Conservation (phyloP, 129 eudicot genomes). For the Artemisia annua region DNA sequence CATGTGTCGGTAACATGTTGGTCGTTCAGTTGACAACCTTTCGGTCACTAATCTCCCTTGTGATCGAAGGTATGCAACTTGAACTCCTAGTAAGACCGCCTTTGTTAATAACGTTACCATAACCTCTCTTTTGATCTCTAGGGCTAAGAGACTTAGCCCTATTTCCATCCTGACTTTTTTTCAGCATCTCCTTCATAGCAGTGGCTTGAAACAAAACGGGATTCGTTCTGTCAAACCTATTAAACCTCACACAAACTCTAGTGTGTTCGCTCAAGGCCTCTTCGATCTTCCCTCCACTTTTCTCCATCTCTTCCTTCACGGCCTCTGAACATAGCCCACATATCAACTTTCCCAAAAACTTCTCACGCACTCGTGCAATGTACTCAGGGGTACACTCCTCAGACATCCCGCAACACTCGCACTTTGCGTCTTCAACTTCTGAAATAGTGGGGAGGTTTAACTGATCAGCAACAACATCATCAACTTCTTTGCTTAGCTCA, state of each 20-base stretch:
- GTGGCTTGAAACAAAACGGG: constrained; percentile 86
- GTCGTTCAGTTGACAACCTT: constrained; percentile 24
- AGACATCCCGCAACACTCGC: constrained; percentile 93
- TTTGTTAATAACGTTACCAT: constrained; percentile 20
- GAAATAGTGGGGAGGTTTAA: constrained; percentile 55
- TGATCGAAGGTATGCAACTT: constrained; percentile 76
- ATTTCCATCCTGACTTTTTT: constrained; percentile 40
- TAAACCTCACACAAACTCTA: constrained; percentile 67
- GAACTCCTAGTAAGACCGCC: constrained; percentile 78
- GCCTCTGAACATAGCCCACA: constrained; percentile 93
- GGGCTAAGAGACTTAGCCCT: constrained; percentile 65
- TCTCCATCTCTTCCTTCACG: constrained; percentile 85
- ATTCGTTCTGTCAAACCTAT: constrained; percentile 67
- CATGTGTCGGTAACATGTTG: not conserved
- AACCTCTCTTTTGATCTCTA: constrained; percentile 44
- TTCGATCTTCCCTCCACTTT: constrained; percentile 65
- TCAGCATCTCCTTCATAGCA: constrained; percentile 72
- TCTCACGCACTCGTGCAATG: constrained; percentile 51
- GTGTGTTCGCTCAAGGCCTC: constrained; percentile 77
- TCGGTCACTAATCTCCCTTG: constrained; percentile 45
- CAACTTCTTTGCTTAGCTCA: constrained; percentile 58
- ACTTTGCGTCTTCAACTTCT: constrained; percentile 85
- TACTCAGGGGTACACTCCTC: constrained; percentile 91
- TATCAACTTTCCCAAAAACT: constrained; percentile 62
- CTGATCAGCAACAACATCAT: constrained; percentile 13